Conservation (phyloP, 768 basidiomycete genomes). For the Naganishia onofrii region DNA sequence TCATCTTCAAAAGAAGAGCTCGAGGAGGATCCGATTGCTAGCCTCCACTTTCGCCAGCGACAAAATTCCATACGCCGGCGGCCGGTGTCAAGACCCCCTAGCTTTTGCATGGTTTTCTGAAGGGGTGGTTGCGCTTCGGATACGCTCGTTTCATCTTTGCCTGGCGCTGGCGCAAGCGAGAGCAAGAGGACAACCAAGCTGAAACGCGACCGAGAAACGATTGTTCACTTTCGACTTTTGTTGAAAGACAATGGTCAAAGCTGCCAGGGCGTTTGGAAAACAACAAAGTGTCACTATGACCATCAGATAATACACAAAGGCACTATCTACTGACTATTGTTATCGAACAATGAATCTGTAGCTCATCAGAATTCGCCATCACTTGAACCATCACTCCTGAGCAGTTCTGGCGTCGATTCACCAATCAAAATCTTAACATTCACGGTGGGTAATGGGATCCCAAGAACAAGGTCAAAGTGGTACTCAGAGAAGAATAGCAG, state of each 20-base stretch:
- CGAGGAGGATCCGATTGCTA: constrained; percentile 6
- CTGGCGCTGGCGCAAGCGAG: not conserved
- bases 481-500: not conserved
- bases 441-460: not conserved
- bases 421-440: not conserved
- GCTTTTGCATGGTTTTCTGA: not conserved
- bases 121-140: not conserved
- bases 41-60: constrained; percentile 9
- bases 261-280: not conserved
- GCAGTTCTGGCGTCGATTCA: not conserved
- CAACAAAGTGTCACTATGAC: not conserved
- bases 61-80: constrained; percentile 12
- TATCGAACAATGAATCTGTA: not conserved
- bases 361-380: constrained; percentile 4
- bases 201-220: not conserved
- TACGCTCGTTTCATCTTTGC: not conserved
- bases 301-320: not conserved
- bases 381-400: constrained; percentile 4
- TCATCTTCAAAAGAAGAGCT: not conserved
- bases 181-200: not conserved
- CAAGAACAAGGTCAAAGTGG: not conserved
- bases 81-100: not conserved
- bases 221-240: not conserved
- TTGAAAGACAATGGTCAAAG: constrained; percentile 1
- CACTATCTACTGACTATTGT: not conserved